Base-by-base conservation (phyloP, 2,329 filamentous ascomycete species). In the Grosmannia penicillata region DNA sequence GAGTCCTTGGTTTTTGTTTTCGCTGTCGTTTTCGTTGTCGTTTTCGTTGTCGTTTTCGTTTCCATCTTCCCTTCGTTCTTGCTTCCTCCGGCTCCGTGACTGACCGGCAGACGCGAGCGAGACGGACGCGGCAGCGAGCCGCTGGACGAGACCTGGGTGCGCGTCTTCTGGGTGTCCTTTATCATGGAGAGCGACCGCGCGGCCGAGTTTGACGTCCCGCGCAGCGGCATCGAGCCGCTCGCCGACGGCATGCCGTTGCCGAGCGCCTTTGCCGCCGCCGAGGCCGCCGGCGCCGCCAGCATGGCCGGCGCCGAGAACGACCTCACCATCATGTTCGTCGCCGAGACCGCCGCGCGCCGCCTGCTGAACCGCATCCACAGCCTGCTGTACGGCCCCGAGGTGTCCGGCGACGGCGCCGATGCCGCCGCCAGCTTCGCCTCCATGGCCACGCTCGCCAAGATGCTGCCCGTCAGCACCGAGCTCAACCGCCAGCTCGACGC, bases 171-270 rank as follows among this genome's bases (percentile, higher is more conserved):
- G 79, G 78, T 78, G 23, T 81, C 75, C 51, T 62, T 83, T 41
- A 77, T 82, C 48, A 62, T 82, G 24, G 80, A 85, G 57, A 82
- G 78, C 52, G 80, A 85, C 52, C 73, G 82, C 23, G 61, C 80
- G 13, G 78, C 80, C 9, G 78, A 84, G 51, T 63, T 84, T 42
- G 54, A 59, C 37, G 42, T 54, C 9, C 45, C 47, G 18, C 49
- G 56, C 24, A 59, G 53, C 22, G 58, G 58, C 21, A 54, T 61
- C 39, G 56, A 59, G 38, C 56, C 55, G 2, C 40, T 60, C 7
- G 56, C 51, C 4, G 57, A 60, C 40, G 44, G 46, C 30, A 56
- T 60, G 51, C 51, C 52, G 11, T 48, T 60, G 7, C 56, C 56
- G 6, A 54, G 51, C 28, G 28, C 18, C 14, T 42, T 51, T 4